Base-by-base conservation (phyloP, 2,329 filamentous ascomycete species). In the Lachnellula cervina region DNA sequence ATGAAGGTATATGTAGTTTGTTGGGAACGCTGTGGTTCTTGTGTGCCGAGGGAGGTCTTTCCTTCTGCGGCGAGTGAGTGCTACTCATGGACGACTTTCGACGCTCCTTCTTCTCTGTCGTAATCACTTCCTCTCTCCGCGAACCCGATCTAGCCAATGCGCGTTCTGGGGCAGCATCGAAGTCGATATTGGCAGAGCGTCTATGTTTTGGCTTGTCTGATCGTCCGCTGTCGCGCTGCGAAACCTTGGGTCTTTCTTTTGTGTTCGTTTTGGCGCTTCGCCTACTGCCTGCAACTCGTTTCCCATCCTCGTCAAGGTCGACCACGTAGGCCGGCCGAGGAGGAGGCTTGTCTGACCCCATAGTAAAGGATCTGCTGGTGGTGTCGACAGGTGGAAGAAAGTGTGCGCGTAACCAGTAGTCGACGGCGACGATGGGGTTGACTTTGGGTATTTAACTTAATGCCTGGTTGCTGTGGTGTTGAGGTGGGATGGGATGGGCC, bases 311-410 rank as follows among this genome's bases (percentile, higher is more conserved):
- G 43, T 66, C 66, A 50, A 59, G 52, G 28, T 68, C 66, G 35
- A 64, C 64, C 21, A 62, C 53, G 54, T 65, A 67, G 34, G 62
- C 63, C n/a, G 64, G 60, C 44, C 59, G 58, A 43, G 64, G 58
- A 43, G 64, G 60, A 5, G 14, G n/a, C 47, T 56, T 62, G 47
- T 57, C 45, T 32, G 23, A 21, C 42, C 51, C 50, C 59, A 58
- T 62, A 23, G 49, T 49, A 51, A 11, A 43, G 21, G 17, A 46
- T n/a, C 23, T 32, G 37, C 32, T 54, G 56, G 23, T 32, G 28
- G 28, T 32, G 56, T 49, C 51, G 45, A 13, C 23, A 50, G 42
- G 35, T 17, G 23, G 16, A 14, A 17, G 16, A 14, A 17, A 47
- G 53, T 11, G 34, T 38, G 51, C 43, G 58, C 56, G 55, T 56